These are phyloP conservation scores for Camelina hispida DNA, from an alignment of 345 rosid genomes.

Conservation along the genomic window DNA sequence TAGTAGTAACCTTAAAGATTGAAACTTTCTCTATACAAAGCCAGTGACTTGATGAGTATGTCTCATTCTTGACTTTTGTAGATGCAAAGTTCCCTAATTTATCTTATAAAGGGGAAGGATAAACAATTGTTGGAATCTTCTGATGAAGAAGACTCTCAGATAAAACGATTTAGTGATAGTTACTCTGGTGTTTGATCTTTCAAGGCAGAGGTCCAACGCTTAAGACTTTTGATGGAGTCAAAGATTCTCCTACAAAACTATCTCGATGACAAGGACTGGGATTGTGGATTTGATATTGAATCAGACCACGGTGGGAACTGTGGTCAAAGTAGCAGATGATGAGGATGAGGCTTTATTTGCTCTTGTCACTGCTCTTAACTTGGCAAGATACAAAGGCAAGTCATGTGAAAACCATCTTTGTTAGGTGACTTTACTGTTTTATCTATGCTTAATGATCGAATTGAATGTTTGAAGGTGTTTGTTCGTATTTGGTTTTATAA, in stretches of 20 bases:
- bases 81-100: conserved; percentile 12
- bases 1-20: background rate
- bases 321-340: conserved; percentile 68
- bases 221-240: conserved; percentile 63
- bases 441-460: background rate
- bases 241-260: conserved; percentile 11
- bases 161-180: background rate
- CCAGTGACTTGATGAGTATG: too few species aligned
- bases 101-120: conserved; percentile 38
- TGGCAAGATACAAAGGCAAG: conserved; percentile 75
- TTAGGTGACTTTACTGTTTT: background rate
- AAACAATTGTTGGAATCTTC: conserved; percentile 50
- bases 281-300: conserved; percentile 32
- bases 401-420: background rate
- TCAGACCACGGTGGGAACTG: conserved; percentile 72
- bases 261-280: too few species aligned
- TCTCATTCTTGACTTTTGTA: background rate
- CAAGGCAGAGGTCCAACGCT: conserved; percentile 75
- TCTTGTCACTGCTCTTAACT: conserved; percentile 59
- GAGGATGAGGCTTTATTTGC: conserved; percentile 68
- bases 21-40: too few species aligned
- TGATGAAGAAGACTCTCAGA: conserved; percentile 63
- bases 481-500: background rate
- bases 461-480: background rate
- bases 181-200: conserved; percentile 27